Conservation (phyloP, 2,329 filamentous ascomycete genomes). For the Emericellopsis atlantica region DNA sequence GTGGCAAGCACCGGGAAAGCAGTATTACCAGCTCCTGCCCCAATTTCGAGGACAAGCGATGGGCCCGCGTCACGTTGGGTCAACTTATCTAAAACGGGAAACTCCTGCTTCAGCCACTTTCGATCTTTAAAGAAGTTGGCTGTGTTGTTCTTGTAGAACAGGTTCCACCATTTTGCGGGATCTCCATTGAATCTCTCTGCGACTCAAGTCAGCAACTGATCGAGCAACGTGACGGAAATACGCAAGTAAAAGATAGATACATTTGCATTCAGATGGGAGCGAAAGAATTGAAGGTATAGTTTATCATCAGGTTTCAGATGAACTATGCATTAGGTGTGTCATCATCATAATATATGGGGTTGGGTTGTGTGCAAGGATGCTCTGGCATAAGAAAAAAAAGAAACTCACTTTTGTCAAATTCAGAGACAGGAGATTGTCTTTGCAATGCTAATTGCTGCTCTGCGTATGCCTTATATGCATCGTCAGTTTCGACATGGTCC, state of each 20-base stretch:
- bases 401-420: conserved; percentile 74
- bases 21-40: conserved; percentile 91
- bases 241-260: conserved; percentile 12
- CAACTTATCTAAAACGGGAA: conserved; percentile 71
- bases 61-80: conserved; percentile 58
- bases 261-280: conserved; percentile 53
- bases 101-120: conserved; percentile 95
- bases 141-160: conserved; percentile 96
- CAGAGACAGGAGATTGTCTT: conserved; percentile 73
- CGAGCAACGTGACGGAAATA: conserved; percentile 2
- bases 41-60: conserved; percentile 72
- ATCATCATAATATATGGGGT: conserved; percentile 32
- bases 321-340: conserved; percentile 50
- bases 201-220: conserved; percentile 23
- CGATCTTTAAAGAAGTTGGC: conserved; percentile 98
- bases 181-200: conserved; percentile 73
- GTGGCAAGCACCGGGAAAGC: conserved; percentile 80
- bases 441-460: conserved; percentile 77
- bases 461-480: conserved; percentile 75
- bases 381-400: neutral
- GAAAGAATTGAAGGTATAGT: conserved; percentile 49
- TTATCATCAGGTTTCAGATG: conserved; percentile 58
- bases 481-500: conserved; percentile 94
- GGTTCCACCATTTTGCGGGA: conserved; percentile 94
- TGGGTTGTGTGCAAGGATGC: neutral